A percentile compares a stretch with the other conserved stretches of the same genome.
Conservation (phyloP, 75 land plant genomes). For the Cunninghamia lanceolata region DNA sequence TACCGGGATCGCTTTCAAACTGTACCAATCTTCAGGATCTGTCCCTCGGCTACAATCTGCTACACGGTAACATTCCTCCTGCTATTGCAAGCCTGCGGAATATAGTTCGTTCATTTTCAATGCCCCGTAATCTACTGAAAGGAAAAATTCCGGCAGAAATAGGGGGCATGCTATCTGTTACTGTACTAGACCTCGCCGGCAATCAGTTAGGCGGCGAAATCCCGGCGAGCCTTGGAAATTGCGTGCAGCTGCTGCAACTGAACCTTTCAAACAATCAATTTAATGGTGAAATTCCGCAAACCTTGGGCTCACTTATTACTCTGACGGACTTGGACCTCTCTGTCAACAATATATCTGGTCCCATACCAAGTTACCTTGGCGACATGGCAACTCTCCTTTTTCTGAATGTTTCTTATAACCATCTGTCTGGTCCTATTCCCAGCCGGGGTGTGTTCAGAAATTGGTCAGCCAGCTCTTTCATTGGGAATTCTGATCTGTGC, state of each 20-base stretch:
- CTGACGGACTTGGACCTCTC: conserved; percentile 31
- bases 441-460: conserved; percentile 15
- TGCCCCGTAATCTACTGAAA: conserved; percentile 39
- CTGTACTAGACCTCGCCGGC: conserved; percentile 40
- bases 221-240: conserved; percentile 54
- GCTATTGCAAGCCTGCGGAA: conserved; percentile 25
- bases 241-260: conserved; percentile 34
- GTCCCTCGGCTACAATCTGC: conserved; percentile 43
- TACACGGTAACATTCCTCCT: conserved; percentile 43
- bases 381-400: conserved; percentile 9
- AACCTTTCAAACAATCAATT: conserved; percentile 25
- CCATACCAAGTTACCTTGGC: conserved; percentile 19
- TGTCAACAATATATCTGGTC: conserved; percentile 19
- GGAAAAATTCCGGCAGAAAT: conserved; percentile 48
- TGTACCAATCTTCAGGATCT: conserved; percentile 34
- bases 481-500: conserved; percentile 26
- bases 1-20: conserved; percentile 37
- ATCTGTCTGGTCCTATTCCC: conserved; percentile 25
- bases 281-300: conserved; percentile 18
- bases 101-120: conserved; percentile 38
- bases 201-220: conserved; percentile 53
- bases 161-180: conserved; percentile 41
- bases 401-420: conserved; percentile 27
- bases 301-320: conserved; percentile 16
- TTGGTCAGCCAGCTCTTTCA: conserved; percentile 13